phyloP scores from a whole-genome alignment of 768 basidiomycete species.

The Pulveroboletus ravenelii region DNA sequence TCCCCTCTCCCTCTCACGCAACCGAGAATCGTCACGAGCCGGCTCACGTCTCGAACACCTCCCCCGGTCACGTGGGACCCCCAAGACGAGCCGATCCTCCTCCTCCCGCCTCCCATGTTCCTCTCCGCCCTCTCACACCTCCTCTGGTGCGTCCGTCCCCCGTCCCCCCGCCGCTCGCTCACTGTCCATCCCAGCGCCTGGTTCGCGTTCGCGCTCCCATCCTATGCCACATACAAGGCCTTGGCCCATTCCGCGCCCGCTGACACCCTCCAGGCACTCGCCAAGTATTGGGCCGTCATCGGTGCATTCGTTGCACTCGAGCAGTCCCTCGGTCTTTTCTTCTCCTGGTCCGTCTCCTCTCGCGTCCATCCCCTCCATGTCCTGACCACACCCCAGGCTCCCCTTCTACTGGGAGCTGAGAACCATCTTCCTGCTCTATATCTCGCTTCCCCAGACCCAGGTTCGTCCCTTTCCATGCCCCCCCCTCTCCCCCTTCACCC shows the following conservation, averaged over 20 bases:
- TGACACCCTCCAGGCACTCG: slow-evolving; percentile 53
- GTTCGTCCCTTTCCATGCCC: slow-evolving; percentile 30
- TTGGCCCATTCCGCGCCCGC: slow-evolving; percentile 47
- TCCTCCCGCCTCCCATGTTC: slow-evolving; percentile 34
- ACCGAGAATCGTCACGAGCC: background rate
- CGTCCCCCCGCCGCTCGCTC: background rate
- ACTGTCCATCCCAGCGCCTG: slow-evolving; percentile 45
- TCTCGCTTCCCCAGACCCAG: slow-evolving; percentile 67
- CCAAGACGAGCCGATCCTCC: background rate
- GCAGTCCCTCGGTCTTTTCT: slow-evolving; percentile 55
- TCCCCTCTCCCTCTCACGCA: background rate
- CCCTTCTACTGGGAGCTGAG: slow-evolving; percentile 76
- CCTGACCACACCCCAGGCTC: slow-evolving; percentile 42
- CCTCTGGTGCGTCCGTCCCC: slow-evolving; percentile 37
- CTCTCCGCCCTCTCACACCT: slow-evolving; percentile 46
- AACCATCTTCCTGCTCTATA: slow-evolving; percentile 62
- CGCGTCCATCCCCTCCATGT: background rate
- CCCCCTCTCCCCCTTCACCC: slow-evolving; percentile 5
- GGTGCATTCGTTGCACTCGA: slow-evolving; percentile 59
- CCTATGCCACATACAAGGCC: slow-evolving; percentile 64
- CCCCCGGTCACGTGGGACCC: background rate
- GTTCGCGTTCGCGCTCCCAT: slow-evolving; percentile 65
- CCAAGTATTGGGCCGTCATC: slow-evolving; percentile 62
- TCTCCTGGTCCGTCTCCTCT: slow-evolving; percentile 51
- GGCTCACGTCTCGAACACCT: background rate